Base-by-base conservation (phyloP, 2,329 filamentous ascomycete species). In the Coniochaeta prunicola region DNA sequence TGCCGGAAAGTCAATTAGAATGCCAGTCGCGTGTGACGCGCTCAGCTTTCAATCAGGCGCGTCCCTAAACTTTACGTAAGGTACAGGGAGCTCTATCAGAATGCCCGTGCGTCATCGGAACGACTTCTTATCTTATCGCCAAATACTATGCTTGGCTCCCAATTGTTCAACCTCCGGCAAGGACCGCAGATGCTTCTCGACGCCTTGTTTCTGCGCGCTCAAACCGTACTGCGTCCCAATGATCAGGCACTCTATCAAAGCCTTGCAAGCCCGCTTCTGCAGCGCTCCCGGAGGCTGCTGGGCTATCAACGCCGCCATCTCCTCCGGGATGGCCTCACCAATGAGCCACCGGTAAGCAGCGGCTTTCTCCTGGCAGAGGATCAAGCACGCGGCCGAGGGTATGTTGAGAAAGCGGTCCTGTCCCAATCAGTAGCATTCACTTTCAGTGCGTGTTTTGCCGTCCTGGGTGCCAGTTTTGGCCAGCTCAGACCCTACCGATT, bases 81-180 rank as follows among this genome's bases (percentile, higher is more conserved):
- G 70, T 69, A 68, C 66, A 66, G 71, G 69, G 72, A 69, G 31
- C 69, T 62, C n/a, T n/a, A n/a, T n/a, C n/a, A n/a, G 69, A 55
- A 21, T 33, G 53, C 24, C 53, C 19, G 53, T 56, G 33, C 54
- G 34, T 36, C 33, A 36, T 36, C 6, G 12, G 33, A 36, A 36
- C 33, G 4, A 15, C 19, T n/a, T n/a, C 19, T 50, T 50, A 50
- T 50, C 45, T 50, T 50, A 50, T n/a, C 13, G 57, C 48, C 56
- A 58, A 58, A 56, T 40, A 17, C 30, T 54, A 19, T 58, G 15
- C 19, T 53, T 59, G 17, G 17, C 36, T 38, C 15, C 9, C n/a
- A n/a, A n/a, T n/a, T 33, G 30, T 33, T 33, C 30, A 33, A 33
- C 30, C 30, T 33, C 30, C 30, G 30, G 6, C 30, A 33, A 33